These are phyloP conservation scores for Coleophoma eucalyptorum DNA, from an alignment of 2,329 filamentous ascomycete species.

Conservation along the genomic window DNA sequence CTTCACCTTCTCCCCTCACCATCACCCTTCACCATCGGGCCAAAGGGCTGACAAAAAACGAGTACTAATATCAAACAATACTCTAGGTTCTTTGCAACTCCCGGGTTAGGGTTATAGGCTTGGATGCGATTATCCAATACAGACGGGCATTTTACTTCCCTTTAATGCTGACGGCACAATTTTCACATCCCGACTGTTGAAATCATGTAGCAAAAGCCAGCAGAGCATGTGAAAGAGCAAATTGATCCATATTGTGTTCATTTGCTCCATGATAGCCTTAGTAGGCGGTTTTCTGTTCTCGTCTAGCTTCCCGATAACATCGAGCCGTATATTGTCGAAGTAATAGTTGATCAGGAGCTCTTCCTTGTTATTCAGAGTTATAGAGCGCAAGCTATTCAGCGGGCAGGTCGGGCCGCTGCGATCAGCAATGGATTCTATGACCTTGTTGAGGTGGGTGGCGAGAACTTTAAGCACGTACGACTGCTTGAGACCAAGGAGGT, in stretches of 20 bases:
- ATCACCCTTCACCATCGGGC: no score
- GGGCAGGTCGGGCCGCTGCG: conserved; percentile 32
- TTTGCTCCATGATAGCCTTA: conserved; percentile 9
- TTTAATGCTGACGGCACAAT: conserved; percentile 48
- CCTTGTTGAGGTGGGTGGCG: conserved; percentile 19
- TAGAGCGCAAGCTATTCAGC: conserved; percentile 23
- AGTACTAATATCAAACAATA: no score
- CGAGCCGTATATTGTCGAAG: conserved; percentile 38
- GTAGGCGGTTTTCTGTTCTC: conserved; percentile 17
- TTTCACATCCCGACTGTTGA: conserved; percentile 50
- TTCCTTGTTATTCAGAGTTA: conserved; percentile 43
- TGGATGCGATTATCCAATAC: conserved; percentile 46
- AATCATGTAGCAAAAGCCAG: conserved; percentile 55
- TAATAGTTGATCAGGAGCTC: conserved; percentile 49
- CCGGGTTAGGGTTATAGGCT: no score
- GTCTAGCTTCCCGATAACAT: conserved; percentile 33
- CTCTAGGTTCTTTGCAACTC: no score
- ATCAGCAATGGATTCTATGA: conserved; percentile 41
- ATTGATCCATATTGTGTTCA: conserved; percentile 47
- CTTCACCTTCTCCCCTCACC: no score
- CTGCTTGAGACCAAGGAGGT: conserved; percentile 16
- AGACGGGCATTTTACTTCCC: conserved; percentile 52
- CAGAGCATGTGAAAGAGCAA: conserved; percentile 54
- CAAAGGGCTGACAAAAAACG: no score
- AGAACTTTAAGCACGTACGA: conserved; percentile 17